Base-by-base conservation (phyloP, 768 basidiomycete genomes). In the Rhodocollybia butyracea region DNA sequence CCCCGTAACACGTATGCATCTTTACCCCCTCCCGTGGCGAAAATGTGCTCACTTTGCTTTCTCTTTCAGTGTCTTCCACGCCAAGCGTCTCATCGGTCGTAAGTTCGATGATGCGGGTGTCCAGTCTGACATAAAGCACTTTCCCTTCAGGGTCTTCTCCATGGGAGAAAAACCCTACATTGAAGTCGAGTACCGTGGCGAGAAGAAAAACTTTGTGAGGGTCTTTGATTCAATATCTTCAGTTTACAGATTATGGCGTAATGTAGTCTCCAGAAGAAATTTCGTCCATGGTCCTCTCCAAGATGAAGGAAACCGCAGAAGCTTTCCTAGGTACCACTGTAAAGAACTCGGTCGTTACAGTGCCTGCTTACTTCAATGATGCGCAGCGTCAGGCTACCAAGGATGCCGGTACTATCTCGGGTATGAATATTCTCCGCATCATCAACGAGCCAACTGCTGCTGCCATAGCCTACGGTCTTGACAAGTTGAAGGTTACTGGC, bases 301-400 rank as follows among this genome's bases (percentile, higher is more conserved):
- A 84, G 72, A 85, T 87, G 83, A 85, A 85, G 69, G 83, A 84
- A 70, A 85, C 82, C 36, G 85, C 85, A 31, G 84, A 86, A 68
- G 77, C 84, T 6, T 87, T 85, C 68, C 81, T 88, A 56, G 83
- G 83, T 26, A 74, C 78, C 63, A 77, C 76, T 60, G 81, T 86
- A 68, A 83, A 76, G 31, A 78, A 85, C 69, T 84, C 83, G 51
- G 80, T 83, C 56, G 66, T 79, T 59, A 77, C 75, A 31, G 75
- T 87, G 48, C 85, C 85, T 34, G 83, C 85, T 22, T 72, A 76
- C 61, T 86, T 86, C 77, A 86, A 86, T 69, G 84, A 81, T 69
- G 75, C 78, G 51, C 81, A 87, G 66, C 79, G 86, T 50, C 82
- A 83, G 64, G 85, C 86, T 5, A 86, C 84, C 63, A 86, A 83